Percentiles rank a stretch among this genome's conserved stretches.
Evolutionary conservation across 1,139 yeast species (phyloP).

Genomic region (Saccharomyces hybrid): DNA sequence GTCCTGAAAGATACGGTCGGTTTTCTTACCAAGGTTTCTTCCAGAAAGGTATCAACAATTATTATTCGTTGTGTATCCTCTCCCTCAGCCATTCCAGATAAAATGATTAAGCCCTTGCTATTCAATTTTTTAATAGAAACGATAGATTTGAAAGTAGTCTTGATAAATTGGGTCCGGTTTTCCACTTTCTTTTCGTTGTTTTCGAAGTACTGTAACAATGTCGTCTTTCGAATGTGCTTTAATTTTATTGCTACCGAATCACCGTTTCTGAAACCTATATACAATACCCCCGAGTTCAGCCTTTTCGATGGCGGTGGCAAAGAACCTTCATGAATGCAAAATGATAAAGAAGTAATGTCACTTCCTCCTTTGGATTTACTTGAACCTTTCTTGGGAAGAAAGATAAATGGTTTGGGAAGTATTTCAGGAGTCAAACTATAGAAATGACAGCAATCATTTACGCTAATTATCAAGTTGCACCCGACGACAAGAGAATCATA

Average conservation of each 20-base stretch:
- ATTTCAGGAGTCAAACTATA: not conserved
- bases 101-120: slow-evolving; percentile 1
- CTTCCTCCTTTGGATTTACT: not conserved
- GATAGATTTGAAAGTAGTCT: not conserved
- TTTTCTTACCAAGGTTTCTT: not conserved
- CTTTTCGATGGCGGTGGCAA: not conserved
- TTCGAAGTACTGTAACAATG: not conserved
- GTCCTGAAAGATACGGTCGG: slow-evolving; percentile 10
- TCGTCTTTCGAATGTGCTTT: not conserved
- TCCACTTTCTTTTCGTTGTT: not conserved
- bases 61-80: slow-evolving; percentile 5
- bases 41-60: slow-evolving; percentile 6
- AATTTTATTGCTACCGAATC: not conserved
- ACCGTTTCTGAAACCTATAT: not conserved
- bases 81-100: slow-evolving; percentile 3
- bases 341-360: not conserved
- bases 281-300: not conserved
- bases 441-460: not conserved
- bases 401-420: not conserved
- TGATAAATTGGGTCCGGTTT: not conserved
- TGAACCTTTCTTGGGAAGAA: not conserved
- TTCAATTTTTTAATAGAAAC: not conserved
- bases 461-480: not conserved
- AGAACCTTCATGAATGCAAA: not conserved
- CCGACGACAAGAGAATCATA: not conserved